Base-by-base conservation (phyloP, 148 eudicot species). In the Euryodendron excelsum region DNA sequence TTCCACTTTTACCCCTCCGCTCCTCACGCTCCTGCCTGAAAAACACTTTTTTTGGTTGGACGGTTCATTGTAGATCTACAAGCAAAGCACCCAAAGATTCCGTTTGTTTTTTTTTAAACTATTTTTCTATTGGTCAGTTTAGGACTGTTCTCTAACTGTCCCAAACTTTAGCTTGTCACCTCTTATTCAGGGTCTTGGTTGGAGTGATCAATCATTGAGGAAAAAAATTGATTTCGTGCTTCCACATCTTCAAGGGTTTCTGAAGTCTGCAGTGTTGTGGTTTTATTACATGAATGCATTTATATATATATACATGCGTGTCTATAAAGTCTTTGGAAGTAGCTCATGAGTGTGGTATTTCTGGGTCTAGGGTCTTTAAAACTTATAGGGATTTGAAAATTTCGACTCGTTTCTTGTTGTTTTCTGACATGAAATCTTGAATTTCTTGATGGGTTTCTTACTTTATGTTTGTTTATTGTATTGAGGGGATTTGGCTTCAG, bases 21-120 rank as follows among this genome's bases (percentile, higher is more conserved):
- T 72, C 62, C 75, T 72, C 62, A 33, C 62, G 75, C 62, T 72
- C 44, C 78, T 56, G 30, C 56, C 69, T 52, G 39, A 28, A 60
- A 75, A 44, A 25, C 28, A 1, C 25, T 23, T 27, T 25, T 28
- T 71, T 71, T 21, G 28, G 59, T 72, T 55, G 25, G 34, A 73
- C 48, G 30, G 65, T 34, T 73, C 30, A 36, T 25, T 73, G 25
- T 56, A 73, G 76, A 34, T 73, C 76, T 73, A 56, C 76, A 73
- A 56, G 76, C 70, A 61, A 75, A 61, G 55, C 48, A 55, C 12
- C 52, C 44, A 33, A 3, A 36, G 23, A 61, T 62, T 48, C 50
- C 47, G n/a, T 44, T n/a, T 30, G 10, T 48, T 50, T 48, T 12
- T 34, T 34, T 34, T 58, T 47, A n/a, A n/a, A 55, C 52, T 21